Base-by-base conservation (phyloP, 805 yeast species). In the Wickerhamomyces subpelliculosus region DNA sequence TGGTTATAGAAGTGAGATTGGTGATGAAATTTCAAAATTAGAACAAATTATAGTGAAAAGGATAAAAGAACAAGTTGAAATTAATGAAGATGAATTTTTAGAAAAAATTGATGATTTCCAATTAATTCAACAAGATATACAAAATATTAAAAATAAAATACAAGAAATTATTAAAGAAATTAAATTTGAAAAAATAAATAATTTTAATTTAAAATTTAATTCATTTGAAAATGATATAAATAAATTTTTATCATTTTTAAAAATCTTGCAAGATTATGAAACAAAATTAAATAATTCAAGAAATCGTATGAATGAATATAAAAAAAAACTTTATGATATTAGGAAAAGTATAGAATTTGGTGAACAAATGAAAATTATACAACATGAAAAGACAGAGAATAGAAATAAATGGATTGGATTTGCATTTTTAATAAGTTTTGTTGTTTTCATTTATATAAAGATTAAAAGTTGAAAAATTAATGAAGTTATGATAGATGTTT, bases 191-290 rank as follows among this genome's bases (percentile, higher is more conserved):
- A 35, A 29, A 5, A 9, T 19, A 5, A 17, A 23, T 17, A 11
- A 27, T 16, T 28, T 28, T 4, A n/a, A 35, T 16, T 10, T 17
- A 12, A 13, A 28, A n/a, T 35, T 27, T 13, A 22, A 35, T 12
- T 17, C 11, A 3, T 35, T 35, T 13, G 14, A n/a, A 17, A 14
- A 16, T 8, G 31, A 35, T 28, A 27, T 27, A 18, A 13, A 28
- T n/a, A 17, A 12, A 17, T 22, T 35, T 3, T 10, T 35, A 12
- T 4, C 9, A 13, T 22, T 20, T 21, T 16, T 35, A 16, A 20
- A 21, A 1, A 28, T 22, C 23, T 28, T 35, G 12, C 23, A 35
- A 17, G 20, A 35, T 20, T 35, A 35, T 18, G 38, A 35, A 23
- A 25, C 9, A 10, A 35, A 22, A 11, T 8, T 35, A 16, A 22